Percentiles rank a stretch among this genome's conserved stretches.
Evolutionary conservation across 2,329 filamentous ascomycete species (phyloP).

Genomic region (Alternaria sp.): DNA sequence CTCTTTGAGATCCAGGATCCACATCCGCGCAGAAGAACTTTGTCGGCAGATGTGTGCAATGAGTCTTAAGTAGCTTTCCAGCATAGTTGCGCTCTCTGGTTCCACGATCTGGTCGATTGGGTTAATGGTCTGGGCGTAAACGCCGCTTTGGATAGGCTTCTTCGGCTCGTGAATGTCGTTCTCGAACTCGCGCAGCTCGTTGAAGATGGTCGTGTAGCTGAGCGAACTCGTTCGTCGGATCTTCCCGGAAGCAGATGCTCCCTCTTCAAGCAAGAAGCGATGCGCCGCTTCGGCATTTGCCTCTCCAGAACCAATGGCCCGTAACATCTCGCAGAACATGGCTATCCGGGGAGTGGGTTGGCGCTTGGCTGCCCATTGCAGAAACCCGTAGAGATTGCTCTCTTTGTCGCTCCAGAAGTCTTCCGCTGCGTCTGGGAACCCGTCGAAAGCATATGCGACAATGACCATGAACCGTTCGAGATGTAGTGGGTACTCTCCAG

Average conservation of each 20-base stretch:
- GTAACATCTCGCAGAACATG: constrained; percentile 95
- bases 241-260: constrained; percentile 70
- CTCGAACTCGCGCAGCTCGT: constrained; percentile 84
- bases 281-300: constrained; percentile 85
- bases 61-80: constrained; percentile 90
- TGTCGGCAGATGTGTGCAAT: constrained; percentile 81
- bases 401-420: constrained; percentile 93
- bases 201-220: constrained; percentile 92
- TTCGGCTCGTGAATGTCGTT: constrained; percentile 75
- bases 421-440: constrained; percentile 80
- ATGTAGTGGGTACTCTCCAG: constrained; percentile 62
- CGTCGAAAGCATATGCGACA: constrained; percentile 89
- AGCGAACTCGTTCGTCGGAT: constrained; percentile 83
- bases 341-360: constrained; percentile 96
- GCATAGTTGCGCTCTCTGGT: constrained; percentile 93
- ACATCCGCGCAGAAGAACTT: constrained; percentile 74
- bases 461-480: constrained; percentile 91
- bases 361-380: constrained; percentile 95
- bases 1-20: constrained; percentile 70
- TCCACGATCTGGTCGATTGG: constrained; percentile 70
- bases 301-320: constrained; percentile 82
- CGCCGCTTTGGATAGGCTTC: constrained; percentile 68
- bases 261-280: constrained; percentile 87
- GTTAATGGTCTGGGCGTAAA: constrained; percentile 47
- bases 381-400: constrained; percentile 89